These are phyloP conservation scores for Lasiosphaeris hirsuta DNA, from an alignment of 495 filamentous ascomycete genomes.

Conservation along the genomic window DNA sequence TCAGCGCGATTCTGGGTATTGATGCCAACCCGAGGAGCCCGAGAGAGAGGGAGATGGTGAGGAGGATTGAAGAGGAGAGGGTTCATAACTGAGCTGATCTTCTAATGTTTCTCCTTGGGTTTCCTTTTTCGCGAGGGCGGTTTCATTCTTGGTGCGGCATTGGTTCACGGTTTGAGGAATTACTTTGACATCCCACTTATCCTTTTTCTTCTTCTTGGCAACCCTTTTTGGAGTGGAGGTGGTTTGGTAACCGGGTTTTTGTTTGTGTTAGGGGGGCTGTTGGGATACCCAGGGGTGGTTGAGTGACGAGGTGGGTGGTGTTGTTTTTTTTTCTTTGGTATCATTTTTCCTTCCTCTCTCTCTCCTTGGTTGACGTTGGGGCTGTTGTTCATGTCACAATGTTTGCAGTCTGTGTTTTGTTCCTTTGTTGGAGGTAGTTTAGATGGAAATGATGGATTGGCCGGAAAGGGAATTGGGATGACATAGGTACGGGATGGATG, in stretches of 20 bases:
- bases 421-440: slow-evolving; percentile 11
- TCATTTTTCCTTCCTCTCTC: not conserved
- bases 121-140: not conserved
- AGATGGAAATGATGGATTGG: slow-evolving; percentile 5
- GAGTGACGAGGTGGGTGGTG: slow-evolving; percentile 1
- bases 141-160: not conserved
- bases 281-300: slow-evolving; percentile 8
- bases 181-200: not conserved
- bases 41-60: slow-evolving; percentile 51
- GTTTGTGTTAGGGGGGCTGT: slow-evolving; percentile 9
- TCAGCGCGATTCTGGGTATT: slow-evolving; percentile 52
- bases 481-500: slow-evolving; percentile 10
- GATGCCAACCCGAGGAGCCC: slow-evolving; percentile 52
- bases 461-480: slow-evolving; percentile 10
- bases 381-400: not conserved
- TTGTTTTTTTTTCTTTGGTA: not conserved
- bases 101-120: not conserved
- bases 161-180: not conserved
- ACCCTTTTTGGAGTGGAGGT: slow-evolving; percentile 5
- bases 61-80: slow-evolving; percentile 47
- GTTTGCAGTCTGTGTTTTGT: slow-evolving; percentile 1
- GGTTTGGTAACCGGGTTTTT: not conserved
- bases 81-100: slow-evolving; percentile 13
- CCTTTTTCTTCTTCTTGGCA: slow-evolving; percentile 15
- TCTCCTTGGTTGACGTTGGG: slow-evolving; percentile 1